These are phyloP conservation scores for Musa schizocarpa DNA, from an alignment of 176 grass and related monocot genomes.

Conservation along the genomic window DNA sequence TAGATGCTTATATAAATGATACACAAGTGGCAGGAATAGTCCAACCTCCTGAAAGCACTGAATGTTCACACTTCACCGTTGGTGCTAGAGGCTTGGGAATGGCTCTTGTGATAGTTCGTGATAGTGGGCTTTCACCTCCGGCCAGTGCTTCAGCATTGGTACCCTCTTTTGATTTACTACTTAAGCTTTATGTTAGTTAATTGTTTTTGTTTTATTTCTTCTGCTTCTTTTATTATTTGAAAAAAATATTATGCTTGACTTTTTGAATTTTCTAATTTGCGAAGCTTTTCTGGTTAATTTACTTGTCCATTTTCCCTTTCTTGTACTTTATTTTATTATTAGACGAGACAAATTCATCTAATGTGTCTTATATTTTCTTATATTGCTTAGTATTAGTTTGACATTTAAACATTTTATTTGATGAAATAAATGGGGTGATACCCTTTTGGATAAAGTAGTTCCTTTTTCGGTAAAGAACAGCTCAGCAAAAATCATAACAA, in stretches of 20 bases:
- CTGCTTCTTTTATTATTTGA: conserved; percentile 2
- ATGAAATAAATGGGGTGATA: no score
- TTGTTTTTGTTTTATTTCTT: conserved; percentile 12
- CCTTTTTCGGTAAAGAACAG: no score
- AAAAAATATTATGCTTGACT: background rate
- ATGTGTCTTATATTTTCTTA: no score
- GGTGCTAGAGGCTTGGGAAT: conserved; percentile 60
- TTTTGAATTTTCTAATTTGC: background rate
- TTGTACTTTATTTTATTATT: background rate
- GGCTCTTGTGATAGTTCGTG: conserved; percentile 60
- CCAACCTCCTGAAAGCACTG: conserved; percentile 46
- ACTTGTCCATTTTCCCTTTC: background rate
- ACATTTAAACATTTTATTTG: no score
- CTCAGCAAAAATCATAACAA: no score
- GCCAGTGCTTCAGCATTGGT: conserved; percentile 57
- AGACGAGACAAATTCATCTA: no score
- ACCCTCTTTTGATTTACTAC: conserved; percentile 15
- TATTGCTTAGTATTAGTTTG: no score
- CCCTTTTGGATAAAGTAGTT: no score
- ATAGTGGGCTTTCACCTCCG: conserved; percentile 81
- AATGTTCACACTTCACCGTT: conserved; percentile 76
- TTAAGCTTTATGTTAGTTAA: conserved; percentile 8
- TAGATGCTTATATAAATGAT: conserved; percentile 87
- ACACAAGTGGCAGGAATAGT: conserved; percentile 58
- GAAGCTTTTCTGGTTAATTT: background rate